Base-by-base conservation (phyloP, 768 basidiomycete species). In the Suillus hirtellus region DNA sequence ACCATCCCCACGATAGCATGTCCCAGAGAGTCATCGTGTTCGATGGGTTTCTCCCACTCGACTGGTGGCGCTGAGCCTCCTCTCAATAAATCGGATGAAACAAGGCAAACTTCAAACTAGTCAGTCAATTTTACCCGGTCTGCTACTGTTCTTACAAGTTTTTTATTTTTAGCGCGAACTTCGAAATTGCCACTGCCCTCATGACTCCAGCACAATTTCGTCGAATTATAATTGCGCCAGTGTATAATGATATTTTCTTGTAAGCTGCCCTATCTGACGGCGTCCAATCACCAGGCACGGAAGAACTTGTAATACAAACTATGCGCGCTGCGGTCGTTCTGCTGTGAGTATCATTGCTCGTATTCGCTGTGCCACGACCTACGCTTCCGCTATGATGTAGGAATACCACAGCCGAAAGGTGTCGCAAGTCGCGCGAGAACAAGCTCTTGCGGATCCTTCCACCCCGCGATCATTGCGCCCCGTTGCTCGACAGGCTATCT, bases 241-340 rank as follows among this genome's bases (percentile, higher is more conserved):
- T 35, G 52, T 53, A 53, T n/a, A 53, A 53, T 35, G 52, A 19
- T 53, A 53, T 35, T 31, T 53, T 53, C 10, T 35, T 53, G 19
- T n/a, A 12, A n/a, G 34, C 11, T n/a, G 11, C 19, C 31, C 6
- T n/a, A 34, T 53, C 52, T 53, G 19, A 53, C 19, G 10, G 34
- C 11, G 52, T 53, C 11, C 12, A 7, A 35, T 53, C 19, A 35
- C 34, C 4, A 53, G 52, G 52, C 31, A 53, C 34, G 11, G 34
- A 53, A 35, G 19, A 53, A 35, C 34, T 12, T 35, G 19, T 35
- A 10, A 34, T 34, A 11, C 52, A 53, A n/a, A 11, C 19, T 12
- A n/a, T 35, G 34, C 5, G 11, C 31, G 31, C 52, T 35, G 19
- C 31, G 19, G 34, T 19, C 52, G 11, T 53, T 19, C 31, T 35